Conservation (phyloP, 2,329 filamentous ascomycete genomes). For the Epichloe bromicola region DNA sequence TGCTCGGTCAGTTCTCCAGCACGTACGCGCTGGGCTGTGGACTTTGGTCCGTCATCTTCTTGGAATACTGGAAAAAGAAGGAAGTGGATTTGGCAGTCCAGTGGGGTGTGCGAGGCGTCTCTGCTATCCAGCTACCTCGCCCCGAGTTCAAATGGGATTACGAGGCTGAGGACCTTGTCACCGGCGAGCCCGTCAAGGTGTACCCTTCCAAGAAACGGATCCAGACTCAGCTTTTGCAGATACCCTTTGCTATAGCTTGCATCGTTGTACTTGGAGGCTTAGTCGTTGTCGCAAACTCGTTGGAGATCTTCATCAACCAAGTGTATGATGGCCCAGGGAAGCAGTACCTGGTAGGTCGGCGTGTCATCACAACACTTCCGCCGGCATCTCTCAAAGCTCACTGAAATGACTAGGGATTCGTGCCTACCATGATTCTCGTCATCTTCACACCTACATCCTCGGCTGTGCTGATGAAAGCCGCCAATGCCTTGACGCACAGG, state of each 20-base stretch:
- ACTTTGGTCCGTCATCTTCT: slow-evolving; percentile 80
- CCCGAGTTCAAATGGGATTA: slow-evolving; percentile 69
- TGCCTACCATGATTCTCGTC: slow-evolving; percentile 81
- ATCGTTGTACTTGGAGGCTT: slow-evolving; percentile 61
- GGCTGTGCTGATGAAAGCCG: slow-evolving; percentile 60
- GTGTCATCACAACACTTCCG: background rate
- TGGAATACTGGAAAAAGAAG: slow-evolving; percentile 94
- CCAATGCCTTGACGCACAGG: slow-evolving; percentile 61
- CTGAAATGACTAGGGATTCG: slow-evolving; percentile 47
- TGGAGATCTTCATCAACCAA: slow-evolving; percentile 93
- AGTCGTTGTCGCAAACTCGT: slow-evolving; percentile 76
- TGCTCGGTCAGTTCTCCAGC: slow-evolving; percentile 75
- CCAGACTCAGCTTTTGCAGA: slow-evolving; percentile 62
- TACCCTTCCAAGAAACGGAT: slow-evolving; percentile 69
- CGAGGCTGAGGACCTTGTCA: slow-evolving; percentile 64
- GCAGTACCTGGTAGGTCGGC: slow-evolving; percentile 53
- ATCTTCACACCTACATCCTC: slow-evolving; percentile 68
- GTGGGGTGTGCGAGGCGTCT: slow-evolving; percentile 82
- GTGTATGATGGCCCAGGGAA: slow-evolving; percentile 86
- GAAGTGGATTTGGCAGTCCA: slow-evolving; percentile 74
- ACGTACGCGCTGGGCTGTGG: slow-evolving; percentile 67
- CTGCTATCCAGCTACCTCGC: slow-evolving; percentile 64
- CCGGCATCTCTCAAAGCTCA: background rate
- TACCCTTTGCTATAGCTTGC: slow-evolving; percentile 73
- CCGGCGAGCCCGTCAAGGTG: slow-evolving; percentile 62